Evolutionary conservation across 108 stramenopile genomes (phyloP).

Genomic region (Licmophora abbreviata): DNA sequence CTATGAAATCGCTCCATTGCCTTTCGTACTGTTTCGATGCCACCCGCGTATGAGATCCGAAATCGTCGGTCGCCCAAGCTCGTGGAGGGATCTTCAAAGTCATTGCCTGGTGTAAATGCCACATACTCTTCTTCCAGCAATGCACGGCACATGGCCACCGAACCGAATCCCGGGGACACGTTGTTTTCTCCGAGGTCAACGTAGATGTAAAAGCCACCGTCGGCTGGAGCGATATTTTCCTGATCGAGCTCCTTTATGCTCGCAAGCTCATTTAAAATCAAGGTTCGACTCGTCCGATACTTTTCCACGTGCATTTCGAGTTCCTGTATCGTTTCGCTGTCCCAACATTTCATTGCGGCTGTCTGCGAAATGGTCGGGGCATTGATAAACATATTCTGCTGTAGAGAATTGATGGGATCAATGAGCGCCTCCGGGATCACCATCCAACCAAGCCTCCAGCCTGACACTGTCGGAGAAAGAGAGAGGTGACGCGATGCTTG

Average conservation of each 20-base stretch:
- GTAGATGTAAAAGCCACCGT: slow-evolving; percentile 92
- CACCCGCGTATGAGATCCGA: slow-evolving; percentile 83
- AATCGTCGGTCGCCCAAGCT: slow-evolving; percentile 69
- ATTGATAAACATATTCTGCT: slow-evolving; percentile 94
- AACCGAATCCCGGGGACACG: slow-evolving; percentile 41
- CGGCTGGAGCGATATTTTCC: slow-evolving; percentile 70
- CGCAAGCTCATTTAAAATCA: slow-evolving; percentile 46
- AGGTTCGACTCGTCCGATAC: slow-evolving; percentile 51
- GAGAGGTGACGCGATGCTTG: slow-evolving; percentile 4
- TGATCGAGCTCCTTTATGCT: slow-evolving; percentile 25
- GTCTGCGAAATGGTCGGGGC: slow-evolving; percentile 88
- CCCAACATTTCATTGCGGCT: slow-evolving; percentile 79
- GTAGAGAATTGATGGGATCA: slow-evolving; percentile 67
- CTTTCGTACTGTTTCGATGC: slow-evolving; percentile 37
- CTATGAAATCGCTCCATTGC: slow-evolving; percentile 62
- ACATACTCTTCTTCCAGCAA: slow-evolving; percentile 72
- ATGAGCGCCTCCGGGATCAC: slow-evolving; percentile 63
- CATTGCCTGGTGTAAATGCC: slow-evolving; percentile 86
- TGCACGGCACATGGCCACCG: slow-evolving; percentile 49
- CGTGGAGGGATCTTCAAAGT: slow-evolving; percentile 81
- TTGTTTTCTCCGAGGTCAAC: slow-evolving; percentile 72
- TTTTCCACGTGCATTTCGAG: slow-evolving; percentile 70
- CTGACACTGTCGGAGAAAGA: slow-evolving; percentile 54
- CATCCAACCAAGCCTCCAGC: slow-evolving; percentile 93
- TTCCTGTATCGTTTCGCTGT: slow-evolving; percentile 58